A percentile compares a stretch with the other conserved stretches of the same genome.
phyloP scores from a whole-genome alignment of 2,329 filamentous ascomycete genomes.

The Aspergillus viridinutans region DNA sequence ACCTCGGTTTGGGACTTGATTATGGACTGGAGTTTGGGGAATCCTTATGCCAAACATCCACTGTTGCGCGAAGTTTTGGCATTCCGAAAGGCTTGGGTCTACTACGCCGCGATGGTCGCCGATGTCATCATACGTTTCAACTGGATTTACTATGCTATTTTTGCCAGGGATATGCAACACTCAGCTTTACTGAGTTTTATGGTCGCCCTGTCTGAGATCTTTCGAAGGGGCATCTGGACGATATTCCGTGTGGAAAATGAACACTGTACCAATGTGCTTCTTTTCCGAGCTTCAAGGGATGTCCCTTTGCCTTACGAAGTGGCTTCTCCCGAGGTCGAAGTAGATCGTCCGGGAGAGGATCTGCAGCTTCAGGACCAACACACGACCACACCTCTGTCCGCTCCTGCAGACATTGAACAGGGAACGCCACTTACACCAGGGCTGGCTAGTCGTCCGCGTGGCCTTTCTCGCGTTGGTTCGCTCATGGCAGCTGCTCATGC shows the following conservation, averaged over 20 bases:
- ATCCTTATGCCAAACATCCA: slow-evolving; percentile 63
- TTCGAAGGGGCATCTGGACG: slow-evolving; percentile 84
- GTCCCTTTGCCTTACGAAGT: slow-evolving; percentile 76
- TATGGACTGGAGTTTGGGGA: slow-evolving; percentile 94
- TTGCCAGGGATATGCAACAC: slow-evolving; percentile 73
- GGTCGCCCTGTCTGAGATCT: slow-evolving; percentile 72
- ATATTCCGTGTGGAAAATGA: slow-evolving; percentile 96
- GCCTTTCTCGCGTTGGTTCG: slow-evolving; percentile 53
- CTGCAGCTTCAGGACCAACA: slow-evolving; percentile 26
- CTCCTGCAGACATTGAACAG: slow-evolving; percentile 25
- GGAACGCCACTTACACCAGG: slow-evolving; percentile 23
- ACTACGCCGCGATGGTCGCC: slow-evolving; percentile 78
- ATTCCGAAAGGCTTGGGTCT: slow-evolving; percentile 73
- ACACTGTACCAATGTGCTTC: slow-evolving; percentile 85
- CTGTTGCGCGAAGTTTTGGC: slow-evolving; percentile 74
- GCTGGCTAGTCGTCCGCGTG: slow-evolving; percentile 24
- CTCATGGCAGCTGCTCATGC: slow-evolving; percentile 81
- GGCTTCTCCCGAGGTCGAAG: slow-evolving; percentile 16
- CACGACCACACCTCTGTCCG: slow-evolving; percentile 12
- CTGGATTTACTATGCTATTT: slow-evolving; percentile 92
- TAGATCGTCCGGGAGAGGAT: slow-evolving; percentile 15
- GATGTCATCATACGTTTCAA: slow-evolving; percentile 86
- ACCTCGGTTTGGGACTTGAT: slow-evolving; percentile 87
- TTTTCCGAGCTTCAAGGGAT: slow-evolving; percentile 85
- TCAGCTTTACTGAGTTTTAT: slow-evolving; percentile 77